Percentiles rank a stretch among this genome's conserved stretches.
Conservation (phyloP, 1,284 basidiomycete genomes). For the Sporisorium exsertum region DNA sequence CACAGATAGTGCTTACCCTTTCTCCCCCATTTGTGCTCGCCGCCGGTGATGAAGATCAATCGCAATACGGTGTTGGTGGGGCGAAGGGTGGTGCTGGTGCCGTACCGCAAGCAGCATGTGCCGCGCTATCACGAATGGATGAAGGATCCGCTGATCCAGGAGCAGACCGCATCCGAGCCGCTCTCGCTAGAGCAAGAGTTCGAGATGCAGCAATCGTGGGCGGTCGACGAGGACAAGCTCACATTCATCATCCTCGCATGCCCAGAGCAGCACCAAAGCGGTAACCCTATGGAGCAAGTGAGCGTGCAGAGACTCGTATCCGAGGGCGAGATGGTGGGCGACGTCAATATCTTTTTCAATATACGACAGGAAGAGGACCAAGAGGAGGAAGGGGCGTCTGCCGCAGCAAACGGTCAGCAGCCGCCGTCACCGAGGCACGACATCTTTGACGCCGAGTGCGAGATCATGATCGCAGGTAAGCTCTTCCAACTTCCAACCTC, state of each 20-base stretch:
- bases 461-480: conserved; percentile 85
- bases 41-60: conserved; percentile 75
- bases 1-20: not conserved
- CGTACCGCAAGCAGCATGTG: conserved; percentile 72
- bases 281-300: too few species aligned
- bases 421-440: not conserved
- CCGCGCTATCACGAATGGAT: conserved; percentile 87
- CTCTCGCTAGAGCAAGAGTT: conserved; percentile 85
- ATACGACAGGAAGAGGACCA: conserved; percentile 41
- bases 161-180: conserved; percentile 87
- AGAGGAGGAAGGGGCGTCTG: conserved; percentile 63
- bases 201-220: conserved; percentile 92
- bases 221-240: conserved; percentile 86
- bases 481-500: not conserved
- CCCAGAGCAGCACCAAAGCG: not conserved
- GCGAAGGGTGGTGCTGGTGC: conserved; percentile 77
- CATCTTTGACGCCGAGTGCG: conserved; percentile 75
- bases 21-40: not conserved
- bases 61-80: conserved; percentile 77
- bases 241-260: conserved; percentile 85
- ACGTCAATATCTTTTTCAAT: conserved; percentile 87
- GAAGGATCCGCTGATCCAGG: conserved; percentile 79
- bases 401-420: not conserved
- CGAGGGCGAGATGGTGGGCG: conserved; percentile 80
- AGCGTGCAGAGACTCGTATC: conserved; percentile 41